phyloP scores from a whole-genome alignment of 148 eudicot species.

The Heliamphora exappendiculata region DNA sequence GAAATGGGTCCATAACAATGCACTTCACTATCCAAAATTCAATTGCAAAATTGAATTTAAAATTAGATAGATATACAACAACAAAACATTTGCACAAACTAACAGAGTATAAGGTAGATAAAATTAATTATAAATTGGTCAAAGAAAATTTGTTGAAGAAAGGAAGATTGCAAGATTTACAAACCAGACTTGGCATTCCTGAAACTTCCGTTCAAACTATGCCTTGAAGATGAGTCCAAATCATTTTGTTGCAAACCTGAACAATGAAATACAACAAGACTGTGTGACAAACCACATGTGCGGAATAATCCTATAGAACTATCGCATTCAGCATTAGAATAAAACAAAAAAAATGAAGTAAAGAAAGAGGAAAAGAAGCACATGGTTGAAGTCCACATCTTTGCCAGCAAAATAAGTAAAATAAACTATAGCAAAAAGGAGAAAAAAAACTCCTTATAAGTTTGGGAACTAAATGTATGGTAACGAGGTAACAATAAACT shows the following conservation, averaged over 20 bases:
- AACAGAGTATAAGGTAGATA: background rate
- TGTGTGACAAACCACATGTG: background rate
- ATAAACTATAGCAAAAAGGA: background rate
- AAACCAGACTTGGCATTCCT: slow-evolving; percentile 41
- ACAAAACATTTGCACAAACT: background rate
- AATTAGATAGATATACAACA: background rate
- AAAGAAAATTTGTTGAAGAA: background rate
- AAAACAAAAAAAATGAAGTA: background rate
- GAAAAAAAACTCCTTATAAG: too few species aligned
- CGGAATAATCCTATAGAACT: background rate
- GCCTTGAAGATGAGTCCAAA: slow-evolving; percentile 24
- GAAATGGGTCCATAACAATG: too few species aligned
- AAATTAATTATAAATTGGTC: background rate
- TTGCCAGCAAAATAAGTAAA: background rate
- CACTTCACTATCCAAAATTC: too few species aligned
- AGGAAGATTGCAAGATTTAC: background rate
- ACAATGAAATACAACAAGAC: slow-evolving; percentile 10
- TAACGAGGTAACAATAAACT: too few species aligned
- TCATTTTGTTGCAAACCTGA: slow-evolving; percentile 36
- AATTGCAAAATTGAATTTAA: background rate
- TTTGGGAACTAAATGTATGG: too few species aligned
- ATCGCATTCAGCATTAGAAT: background rate
- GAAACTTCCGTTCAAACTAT: slow-evolving; percentile 37
- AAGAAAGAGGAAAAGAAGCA: background rate
- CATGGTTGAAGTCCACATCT: background rate